A percentile compares a stretch with the other conserved stretches of the same genome.
Conservation (phyloP, 352 stramenopile species). For the Globisporangium orthogonon region DNA sequence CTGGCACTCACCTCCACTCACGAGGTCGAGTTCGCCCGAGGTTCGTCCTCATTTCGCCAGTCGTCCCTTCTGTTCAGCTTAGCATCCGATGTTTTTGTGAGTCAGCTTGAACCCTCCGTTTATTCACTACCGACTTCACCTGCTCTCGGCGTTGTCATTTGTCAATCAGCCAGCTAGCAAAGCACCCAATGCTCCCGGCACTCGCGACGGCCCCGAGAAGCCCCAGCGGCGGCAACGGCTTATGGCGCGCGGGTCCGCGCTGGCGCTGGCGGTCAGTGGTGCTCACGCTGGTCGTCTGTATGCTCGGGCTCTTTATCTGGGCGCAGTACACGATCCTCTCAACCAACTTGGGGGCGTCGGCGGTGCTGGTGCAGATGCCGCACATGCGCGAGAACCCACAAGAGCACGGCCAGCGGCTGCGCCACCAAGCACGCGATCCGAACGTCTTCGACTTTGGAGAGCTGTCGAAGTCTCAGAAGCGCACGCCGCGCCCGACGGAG, state of each 20-base stretch:
- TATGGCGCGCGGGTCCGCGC: slow-evolving; percentile 12
- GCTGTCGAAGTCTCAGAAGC: not conserved
- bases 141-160: not conserved
- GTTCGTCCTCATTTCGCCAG: too few relatives aligned
- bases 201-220: not conserved
- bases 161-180: not conserved
- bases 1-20: too few relatives aligned
- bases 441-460: slow-evolving; percentile 10
- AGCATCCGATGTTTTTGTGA: too few relatives aligned
- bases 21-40: too few relatives aligned
- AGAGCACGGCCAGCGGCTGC: not conserved
- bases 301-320: slow-evolving; percentile 35
- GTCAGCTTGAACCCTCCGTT: not conserved
- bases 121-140: not conserved
- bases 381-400: too few relatives aligned
- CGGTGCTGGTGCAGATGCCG: slow-evolving; percentile 14
- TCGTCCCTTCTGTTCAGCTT: too few relatives aligned
- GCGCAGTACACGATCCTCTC: slow-evolving; percentile 51
- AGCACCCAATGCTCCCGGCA: not conserved
- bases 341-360: slow-evolving; percentile 17
- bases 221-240: slow-evolving; percentile 3
- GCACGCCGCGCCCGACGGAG: not conserved
- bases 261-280: slow-evolving; percentile 15
- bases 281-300: slow-evolving; percentile 8
- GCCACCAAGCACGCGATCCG: not conserved